These are phyloP conservation scores for Phtheirospermum japonicum DNA, from an alignment of 257 asterid genomes.

Conservation along the genomic window DNA sequence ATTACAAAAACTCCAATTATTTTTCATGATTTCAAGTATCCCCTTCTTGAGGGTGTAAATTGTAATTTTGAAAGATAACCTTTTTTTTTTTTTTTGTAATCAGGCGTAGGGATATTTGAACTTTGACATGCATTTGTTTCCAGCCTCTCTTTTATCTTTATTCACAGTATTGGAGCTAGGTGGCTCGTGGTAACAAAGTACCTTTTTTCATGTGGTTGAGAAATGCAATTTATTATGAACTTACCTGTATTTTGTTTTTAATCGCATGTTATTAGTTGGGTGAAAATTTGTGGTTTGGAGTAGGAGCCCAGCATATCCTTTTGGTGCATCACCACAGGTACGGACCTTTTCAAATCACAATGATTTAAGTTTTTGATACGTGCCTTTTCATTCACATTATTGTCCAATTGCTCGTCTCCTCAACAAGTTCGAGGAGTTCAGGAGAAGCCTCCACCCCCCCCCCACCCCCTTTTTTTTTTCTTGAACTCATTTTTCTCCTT, in stretches of 20 bases:
- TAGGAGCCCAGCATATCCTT: constrained; percentile 75
- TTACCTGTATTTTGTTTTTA: background rate
- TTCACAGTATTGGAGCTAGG: background rate
- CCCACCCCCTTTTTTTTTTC: no score
- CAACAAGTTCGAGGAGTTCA: background rate
- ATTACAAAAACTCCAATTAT: background rate
- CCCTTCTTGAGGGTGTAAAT: background rate
- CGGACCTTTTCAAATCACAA: constrained; percentile 1
- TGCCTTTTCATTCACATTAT: constrained; percentile 9
- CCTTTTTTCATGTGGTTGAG: background rate
- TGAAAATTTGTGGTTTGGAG: constrained; percentile 66
- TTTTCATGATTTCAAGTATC: background rate
- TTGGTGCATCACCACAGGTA: constrained; percentile 88
- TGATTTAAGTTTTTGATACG: background rate
- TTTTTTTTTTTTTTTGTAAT: background rate
- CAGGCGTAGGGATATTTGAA: background rate
- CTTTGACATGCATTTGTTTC: background rate
- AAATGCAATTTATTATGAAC: constrained; percentile 11
- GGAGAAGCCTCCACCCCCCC: no score
- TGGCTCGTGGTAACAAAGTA: constrained; percentile 1
- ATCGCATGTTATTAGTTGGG: constrained; percentile 49
- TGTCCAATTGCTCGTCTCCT: background rate
- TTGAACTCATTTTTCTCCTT: constrained; percentile 1
- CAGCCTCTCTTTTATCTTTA: background rate
- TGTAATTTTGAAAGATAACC: background rate